phyloP scores from a whole-genome alignment of 1,284 basidiomycete genomes.

The Trichosporon asahii region DNA sequence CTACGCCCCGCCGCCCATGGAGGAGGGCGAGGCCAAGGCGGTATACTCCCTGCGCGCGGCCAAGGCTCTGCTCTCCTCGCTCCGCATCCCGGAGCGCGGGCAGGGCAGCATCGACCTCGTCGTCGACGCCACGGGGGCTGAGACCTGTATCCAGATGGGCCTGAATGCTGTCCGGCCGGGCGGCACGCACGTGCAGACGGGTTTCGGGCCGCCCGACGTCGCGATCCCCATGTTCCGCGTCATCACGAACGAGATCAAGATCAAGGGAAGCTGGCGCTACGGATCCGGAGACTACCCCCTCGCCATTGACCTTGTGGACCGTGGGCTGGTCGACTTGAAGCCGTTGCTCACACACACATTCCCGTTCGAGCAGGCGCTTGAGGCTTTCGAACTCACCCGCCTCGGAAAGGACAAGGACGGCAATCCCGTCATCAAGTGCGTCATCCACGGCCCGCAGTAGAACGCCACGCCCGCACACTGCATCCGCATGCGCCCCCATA shows the following conservation, averaged over 20 bases:
- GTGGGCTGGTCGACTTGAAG: slow-evolving; percentile 57
- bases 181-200: slow-evolving; percentile 48
- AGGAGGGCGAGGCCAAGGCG: slow-evolving; percentile 31
- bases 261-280: slow-evolving; percentile 51
- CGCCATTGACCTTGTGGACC: slow-evolving; percentile 57
- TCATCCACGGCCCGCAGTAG: slow-evolving; percentile 48
- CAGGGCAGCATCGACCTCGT: slow-evolving; percentile 59
- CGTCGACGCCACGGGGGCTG: slow-evolving; percentile 61
- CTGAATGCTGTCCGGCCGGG: slow-evolving; percentile 60
- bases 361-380: slow-evolving; percentile 55
- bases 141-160: slow-evolving; percentile 62
- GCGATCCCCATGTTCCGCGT: slow-evolving; percentile 47
- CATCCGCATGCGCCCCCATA: background rate
- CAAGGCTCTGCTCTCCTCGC: slow-evolving; percentile 48
- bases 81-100: slow-evolving; percentile 54
- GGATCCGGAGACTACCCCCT: slow-evolving; percentile 51
- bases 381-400: slow-evolving; percentile 59
- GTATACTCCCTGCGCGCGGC: slow-evolving; percentile 60
- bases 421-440: slow-evolving; percentile 50
- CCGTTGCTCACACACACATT: slow-evolving; percentile 61
- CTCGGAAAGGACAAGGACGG: slow-evolving; percentile 69
- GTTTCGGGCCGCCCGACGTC: slow-evolving; percentile 47
- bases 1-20: slow-evolving; percentile 46
- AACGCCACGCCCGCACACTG: background rate
- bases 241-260: slow-evolving; percentile 46